A percentile compares a stretch with the other conserved stretches of the same genome.
phyloP scores from a whole-genome alignment of 805 yeast genomes.

The Naumovozyma dairenensis region DNA sequence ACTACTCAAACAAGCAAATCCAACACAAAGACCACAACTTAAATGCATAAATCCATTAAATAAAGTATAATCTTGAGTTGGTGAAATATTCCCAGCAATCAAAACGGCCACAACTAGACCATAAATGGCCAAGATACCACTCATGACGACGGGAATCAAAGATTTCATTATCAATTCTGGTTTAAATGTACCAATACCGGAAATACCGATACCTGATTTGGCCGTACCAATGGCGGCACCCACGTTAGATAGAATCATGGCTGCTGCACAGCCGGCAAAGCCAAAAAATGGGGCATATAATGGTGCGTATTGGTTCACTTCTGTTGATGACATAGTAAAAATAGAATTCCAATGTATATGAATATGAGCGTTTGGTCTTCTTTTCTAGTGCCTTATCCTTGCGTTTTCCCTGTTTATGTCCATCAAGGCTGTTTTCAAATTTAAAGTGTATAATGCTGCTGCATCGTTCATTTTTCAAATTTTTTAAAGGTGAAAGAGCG shows the following conservation, averaged over 20 bases:
- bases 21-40: slow-evolving; percentile 92
- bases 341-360: no score
- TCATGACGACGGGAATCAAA: slow-evolving; percentile 94
- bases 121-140: slow-evolving; percentile 93
- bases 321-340: slow-evolving; percentile 5
- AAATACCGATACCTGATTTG: slow-evolving; percentile 93
- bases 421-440: no score
- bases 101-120: slow-evolving; percentile 94
- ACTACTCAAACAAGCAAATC: slow-evolving; percentile 90
- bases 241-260: slow-evolving; percentile 84
- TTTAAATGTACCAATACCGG: slow-evolving; percentile 95
- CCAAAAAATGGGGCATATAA: slow-evolving; percentile 95
- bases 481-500: no score
- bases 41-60: slow-evolving; percentile 97
- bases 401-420: no score
- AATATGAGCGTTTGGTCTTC: no score
- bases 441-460: no score
- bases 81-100: slow-evolving; percentile 84
- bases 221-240: slow-evolving; percentile 99
- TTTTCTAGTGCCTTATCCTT: no score
- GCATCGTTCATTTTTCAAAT: no score
- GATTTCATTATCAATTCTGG: slow-evolving; percentile 96
- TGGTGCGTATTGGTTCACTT: slow-evolving; percentile 59
- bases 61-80: slow-evolving; percentile 67
- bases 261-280: slow-evolving; percentile 92